phyloP scores from a whole-genome alignment of 73 alveolate genomes.

The Diophrys sp. region DNA sequence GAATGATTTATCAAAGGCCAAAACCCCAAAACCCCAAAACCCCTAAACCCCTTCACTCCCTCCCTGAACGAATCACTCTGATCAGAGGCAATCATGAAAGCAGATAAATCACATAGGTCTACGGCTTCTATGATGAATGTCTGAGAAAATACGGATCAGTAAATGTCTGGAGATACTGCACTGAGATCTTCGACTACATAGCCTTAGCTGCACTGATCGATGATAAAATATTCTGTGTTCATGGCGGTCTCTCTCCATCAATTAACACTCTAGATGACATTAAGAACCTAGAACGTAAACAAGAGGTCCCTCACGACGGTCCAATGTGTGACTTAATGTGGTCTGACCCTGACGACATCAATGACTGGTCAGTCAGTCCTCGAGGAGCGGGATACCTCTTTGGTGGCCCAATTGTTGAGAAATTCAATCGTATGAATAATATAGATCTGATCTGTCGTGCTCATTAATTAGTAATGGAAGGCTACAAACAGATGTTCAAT shows the following conservation, averaged over 20 bases:
- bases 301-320: conserved; percentile 99
- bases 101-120: conserved; percentile 92
- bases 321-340: conserved; percentile 98
- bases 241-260: conserved; percentile 86
- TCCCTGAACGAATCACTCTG: conserved; percentile 70
- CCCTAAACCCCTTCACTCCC: too few species aligned
- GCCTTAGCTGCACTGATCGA: conserved; percentile 87
- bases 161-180: conserved; percentile 88
- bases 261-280: conserved; percentile 72
- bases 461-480: conserved; percentile 96
- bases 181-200: conserved; percentile 85
- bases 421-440: conserved; percentile 79
- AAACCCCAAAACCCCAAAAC: too few species aligned
- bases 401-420: conserved; percentile 89
- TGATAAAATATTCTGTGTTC: conserved; percentile 89
- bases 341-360: conserved; percentile 99
- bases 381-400: conserved; percentile 98
- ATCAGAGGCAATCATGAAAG: conserved; percentile 93
- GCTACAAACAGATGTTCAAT: conserved; percentile 78
- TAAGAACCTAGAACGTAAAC: conserved; percentile 95
- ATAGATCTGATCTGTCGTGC: conserved; percentile 93
- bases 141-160: conserved; percentile 83
- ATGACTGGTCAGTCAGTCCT: conserved; percentile 87
- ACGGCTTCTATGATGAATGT: too few species aligned
- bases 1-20: conserved; percentile 31